Base-by-base conservation (phyloP, 495 filamentous ascomycete genomes). In the Trichocladium uniseriatum region DNA sequence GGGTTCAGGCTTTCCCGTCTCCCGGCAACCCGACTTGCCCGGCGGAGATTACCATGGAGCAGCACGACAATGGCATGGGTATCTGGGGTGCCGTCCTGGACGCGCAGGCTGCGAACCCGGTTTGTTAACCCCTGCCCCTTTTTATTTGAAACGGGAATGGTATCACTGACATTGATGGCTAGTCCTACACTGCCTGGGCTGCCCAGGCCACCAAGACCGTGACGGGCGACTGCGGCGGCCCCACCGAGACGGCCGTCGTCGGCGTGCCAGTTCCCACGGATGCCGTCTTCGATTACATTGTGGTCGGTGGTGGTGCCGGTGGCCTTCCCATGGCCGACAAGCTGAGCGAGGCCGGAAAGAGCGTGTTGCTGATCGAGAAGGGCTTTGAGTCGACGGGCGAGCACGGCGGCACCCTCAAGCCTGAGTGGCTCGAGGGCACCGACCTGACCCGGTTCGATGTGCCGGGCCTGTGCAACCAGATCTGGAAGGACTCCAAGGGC, bases 361-460 rank as follows among this genome's bases (percentile, higher is more conserved):
- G 65, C 20, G 81, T 85, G 1, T 62, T 87, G 36, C 72, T 87
- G 35, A 75, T 85, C 46, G 83, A 86, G 68, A 78, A 78, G 56
- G 81, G 81, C 18, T 74, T 76, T 6, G 73, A 78, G 42, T 79
- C 77, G 31, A 78, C 78, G 14, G 79, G 73, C 41, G 69, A 73
- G 51, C 77, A 70, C 60, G 79, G 79, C 39, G 81, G 81, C 41
- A 74, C 57, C 7, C 53, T 73, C 52, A 75, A 72, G 52, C 81
- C 82, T 24, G 71, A 75, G 24, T 84, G 84, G 76, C 72, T 86
- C 16, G 64, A 72, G 35, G 80, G 80, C 34, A 80, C 80, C 34
- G 76, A 77, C 41, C 69, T 90, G 39, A 88, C 85, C 34, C 75
- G 82, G 27, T 86, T 88, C 56, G 86, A 90, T 59, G 77, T 89